These are phyloP conservation scores for Zymoseptoria pseudotritici DNA, from an alignment of 2,329 filamentous ascomycete species.

Conservation along the genomic window DNA sequence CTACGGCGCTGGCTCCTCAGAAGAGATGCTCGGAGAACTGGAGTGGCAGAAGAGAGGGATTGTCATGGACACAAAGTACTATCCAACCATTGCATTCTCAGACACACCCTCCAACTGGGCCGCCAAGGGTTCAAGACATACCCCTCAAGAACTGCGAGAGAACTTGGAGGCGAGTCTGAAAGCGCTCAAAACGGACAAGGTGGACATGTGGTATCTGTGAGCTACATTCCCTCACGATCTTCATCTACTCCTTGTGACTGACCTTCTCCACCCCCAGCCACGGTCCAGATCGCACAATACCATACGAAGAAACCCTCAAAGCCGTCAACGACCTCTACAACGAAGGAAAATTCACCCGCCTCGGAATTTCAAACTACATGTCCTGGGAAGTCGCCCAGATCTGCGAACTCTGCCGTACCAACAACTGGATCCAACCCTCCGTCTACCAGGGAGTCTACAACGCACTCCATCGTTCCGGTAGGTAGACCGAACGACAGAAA, in stretches of 20 bases:
- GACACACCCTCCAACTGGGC: background rate
- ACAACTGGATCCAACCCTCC: slow-evolving; percentile 37
- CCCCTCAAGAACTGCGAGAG: slow-evolving; percentile 38
- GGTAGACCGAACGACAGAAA: background rate
- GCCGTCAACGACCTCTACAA: slow-evolving; percentile 72
- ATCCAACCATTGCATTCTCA: slow-evolving; percentile 7
- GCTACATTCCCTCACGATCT: background rate
- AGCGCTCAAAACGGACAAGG: slow-evolving; percentile 60
- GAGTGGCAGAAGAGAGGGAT: slow-evolving; percentile 22
- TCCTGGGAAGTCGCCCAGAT: slow-evolving; percentile 69
- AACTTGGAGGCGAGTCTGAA: slow-evolving; percentile 59
- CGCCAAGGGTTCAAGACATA: background rate
- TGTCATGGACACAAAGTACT: slow-evolving; percentile 25
- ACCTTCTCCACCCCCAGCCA: slow-evolving; percentile 35
- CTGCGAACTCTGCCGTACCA: slow-evolving; percentile 36
- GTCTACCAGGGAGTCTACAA: slow-evolving; percentile 44
- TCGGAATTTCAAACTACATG: slow-evolving; percentile 76
- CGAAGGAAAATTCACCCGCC: slow-evolving; percentile 68
- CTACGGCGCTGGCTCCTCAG: slow-evolving; percentile 21
- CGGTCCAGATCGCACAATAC: slow-evolving; percentile 49
- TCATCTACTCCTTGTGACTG: background rate
- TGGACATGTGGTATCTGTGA: slow-evolving; percentile 66
- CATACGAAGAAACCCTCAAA: slow-evolving; percentile 69
- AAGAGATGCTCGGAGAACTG: slow-evolving; percentile 24
- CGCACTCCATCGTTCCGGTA: slow-evolving; percentile 27